These are phyloP conservation scores for Dothistroma pini DNA, from an alignment of 2,329 filamentous ascomycete species.

Conservation along the genomic window DNA sequence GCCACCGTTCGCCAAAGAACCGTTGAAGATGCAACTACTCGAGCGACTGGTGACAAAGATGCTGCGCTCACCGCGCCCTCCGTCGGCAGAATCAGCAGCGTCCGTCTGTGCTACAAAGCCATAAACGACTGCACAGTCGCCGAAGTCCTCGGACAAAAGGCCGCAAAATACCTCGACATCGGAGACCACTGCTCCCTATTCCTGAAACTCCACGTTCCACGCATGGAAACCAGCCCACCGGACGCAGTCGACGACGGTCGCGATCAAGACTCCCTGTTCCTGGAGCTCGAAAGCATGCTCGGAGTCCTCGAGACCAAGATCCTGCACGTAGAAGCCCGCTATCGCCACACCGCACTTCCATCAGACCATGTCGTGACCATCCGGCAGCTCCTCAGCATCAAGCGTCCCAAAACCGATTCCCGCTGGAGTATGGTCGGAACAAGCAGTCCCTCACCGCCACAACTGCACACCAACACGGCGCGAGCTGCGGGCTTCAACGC, in stretches of 20 bases:
- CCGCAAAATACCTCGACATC: conserved; percentile 24
- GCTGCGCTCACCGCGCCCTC: not conserved
- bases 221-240: conserved; percentile 8
- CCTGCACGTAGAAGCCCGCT: conserved; percentile 34
- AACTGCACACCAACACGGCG: not conserved
- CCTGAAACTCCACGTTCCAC: conserved; percentile 28
- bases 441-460: conserved; percentile 7
- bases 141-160: conserved; percentile 32
- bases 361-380: conserved; percentile 31
- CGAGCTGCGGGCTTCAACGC: not conserved
- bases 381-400: conserved; percentile 29
- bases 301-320: conserved; percentile 32
- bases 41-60: not conserved
- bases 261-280: conserved; percentile 29
- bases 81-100: conserved; percentile 26
- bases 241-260: conserved; percentile 7
- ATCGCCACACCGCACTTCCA: conserved; percentile 35
- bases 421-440: conserved; percentile 31
- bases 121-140: conserved; percentile 23
- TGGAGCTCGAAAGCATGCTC: conserved; percentile 34
- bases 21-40: conserved; percentile 3
- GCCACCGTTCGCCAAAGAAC: conserved; percentile 25
- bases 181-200: conserved; percentile 29
- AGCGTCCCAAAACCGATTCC: conserved; percentile 32
- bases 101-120: conserved; percentile 33